These are phyloP conservation scores for Andrographis paniculata DNA, from an alignment of 305 asterid species.

Conservation along the genomic window DNA sequence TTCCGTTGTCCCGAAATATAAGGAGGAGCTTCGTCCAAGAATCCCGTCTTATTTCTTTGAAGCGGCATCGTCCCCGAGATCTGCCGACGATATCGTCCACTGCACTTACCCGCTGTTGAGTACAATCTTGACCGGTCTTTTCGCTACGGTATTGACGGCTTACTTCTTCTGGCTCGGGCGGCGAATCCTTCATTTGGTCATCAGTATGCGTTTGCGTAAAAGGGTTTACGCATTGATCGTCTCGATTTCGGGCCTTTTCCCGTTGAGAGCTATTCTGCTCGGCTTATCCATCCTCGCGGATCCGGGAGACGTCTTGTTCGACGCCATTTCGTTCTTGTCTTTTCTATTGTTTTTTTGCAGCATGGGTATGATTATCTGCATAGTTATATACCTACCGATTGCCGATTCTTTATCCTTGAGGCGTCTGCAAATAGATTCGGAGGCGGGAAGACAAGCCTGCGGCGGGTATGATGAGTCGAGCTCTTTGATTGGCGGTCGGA, in stretches of 20 bases:
- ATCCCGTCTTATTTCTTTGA: conserved; percentile 54
- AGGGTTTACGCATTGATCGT: conserved; percentile 67
- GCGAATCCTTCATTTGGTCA: conserved; percentile 51
- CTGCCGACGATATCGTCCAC: conserved; percentile 30
- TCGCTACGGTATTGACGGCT: conserved; percentile 36
- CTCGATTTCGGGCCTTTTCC: conserved; percentile 42
- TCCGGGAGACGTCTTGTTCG: conserved; percentile 36
- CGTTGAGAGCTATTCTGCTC: conserved; percentile 59
- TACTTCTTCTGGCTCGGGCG: conserved; percentile 69
- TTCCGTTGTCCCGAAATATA: conserved; percentile 46
- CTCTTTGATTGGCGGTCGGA: conserved; percentile 45
- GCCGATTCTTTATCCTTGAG: conserved; percentile 72
- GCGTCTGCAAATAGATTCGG: conserved; percentile 44
- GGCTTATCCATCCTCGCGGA: conserved; percentile 54
- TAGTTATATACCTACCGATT: conserved; percentile 72
- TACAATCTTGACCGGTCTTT: conserved; percentile 55
- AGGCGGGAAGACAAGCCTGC: conserved; percentile 32
- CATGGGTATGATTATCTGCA: conserved; percentile 55
- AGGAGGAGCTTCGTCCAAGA: conserved; percentile 22
- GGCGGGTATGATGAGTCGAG: conserved; percentile 35
- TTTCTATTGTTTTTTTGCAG: conserved; percentile 69
- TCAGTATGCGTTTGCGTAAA: conserved; percentile 73
- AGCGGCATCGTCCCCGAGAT: conserved; percentile 20
- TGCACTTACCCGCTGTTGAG: conserved; percentile 75
- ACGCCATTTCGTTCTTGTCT: conserved; percentile 57